Evolutionary conservation across 2,329 filamentous ascomycete genomes (phyloP).

Genomic region (Tolypocladium tropicale): DNA sequence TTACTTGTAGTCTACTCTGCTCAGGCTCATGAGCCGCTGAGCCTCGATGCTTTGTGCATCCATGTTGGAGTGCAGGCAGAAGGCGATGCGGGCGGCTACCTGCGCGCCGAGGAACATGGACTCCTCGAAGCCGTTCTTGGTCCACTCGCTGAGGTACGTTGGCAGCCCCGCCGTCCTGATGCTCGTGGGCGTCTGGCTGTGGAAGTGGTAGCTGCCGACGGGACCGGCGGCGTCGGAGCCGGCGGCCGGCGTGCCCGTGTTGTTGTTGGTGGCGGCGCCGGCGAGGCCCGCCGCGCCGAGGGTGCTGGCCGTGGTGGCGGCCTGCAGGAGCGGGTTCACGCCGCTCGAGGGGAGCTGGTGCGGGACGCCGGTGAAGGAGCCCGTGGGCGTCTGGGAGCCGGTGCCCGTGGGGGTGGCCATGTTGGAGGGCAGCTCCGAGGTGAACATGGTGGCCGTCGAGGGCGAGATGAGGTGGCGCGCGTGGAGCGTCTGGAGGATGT

Average conservation of each 20-base stretch:
- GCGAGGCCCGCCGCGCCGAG: conserved; percentile 33
- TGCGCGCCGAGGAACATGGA: conserved; percentile 79
- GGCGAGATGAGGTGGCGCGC: conserved; percentile 85
- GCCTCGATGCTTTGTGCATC: conserved; percentile 40
- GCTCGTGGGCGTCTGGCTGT: conserved; percentile 66
- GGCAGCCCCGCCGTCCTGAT: conserved; percentile 72
- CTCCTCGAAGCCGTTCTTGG: conserved; percentile 70
- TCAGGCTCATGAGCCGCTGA: conserved; percentile 46
- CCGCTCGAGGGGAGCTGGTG: conserved; percentile 46
- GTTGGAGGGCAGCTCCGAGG: conserved; percentile 89
- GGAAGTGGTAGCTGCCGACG: conserved; percentile 38
- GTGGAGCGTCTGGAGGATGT: conserved; percentile 68
- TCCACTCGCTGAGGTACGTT: conserved; percentile 86
- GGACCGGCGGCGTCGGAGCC: conserved; percentile 29
- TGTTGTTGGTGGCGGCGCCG: conserved; percentile 12
- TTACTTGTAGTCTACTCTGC: conserved; percentile 51
- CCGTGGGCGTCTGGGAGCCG: conserved; percentile 80
- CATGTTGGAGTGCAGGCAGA: conserved; percentile 45
- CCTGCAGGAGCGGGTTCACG: conserved; percentile 85
- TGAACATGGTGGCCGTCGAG: conserved; percentile 90
- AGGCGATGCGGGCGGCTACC: conserved; percentile 59
- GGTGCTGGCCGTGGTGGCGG: conserved; percentile 68
- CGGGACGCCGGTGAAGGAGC: conserved; percentile 41
- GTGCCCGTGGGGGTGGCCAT: conserved; percentile 85
- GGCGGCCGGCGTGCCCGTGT: conserved; percentile 26